Evolutionary conservation across 208 protist species (phyloP).

Genomic region (Kentomonas sorsogonicus): DNA sequence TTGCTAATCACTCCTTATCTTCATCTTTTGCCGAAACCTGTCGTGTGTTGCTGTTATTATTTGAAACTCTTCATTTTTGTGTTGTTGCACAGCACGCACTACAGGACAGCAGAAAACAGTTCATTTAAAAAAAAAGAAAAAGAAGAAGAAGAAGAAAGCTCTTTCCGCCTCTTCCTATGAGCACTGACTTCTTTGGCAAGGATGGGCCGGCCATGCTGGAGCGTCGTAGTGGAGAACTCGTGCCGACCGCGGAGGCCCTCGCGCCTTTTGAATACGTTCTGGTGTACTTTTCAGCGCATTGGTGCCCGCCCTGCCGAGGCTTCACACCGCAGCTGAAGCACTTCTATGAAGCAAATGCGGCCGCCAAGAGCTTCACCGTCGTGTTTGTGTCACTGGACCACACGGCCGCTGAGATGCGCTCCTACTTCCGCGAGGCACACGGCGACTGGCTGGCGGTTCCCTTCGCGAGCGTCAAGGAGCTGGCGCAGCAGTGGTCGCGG

Average conservation of each 20-base stretch:
- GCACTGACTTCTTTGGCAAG: conserved; percentile 1
- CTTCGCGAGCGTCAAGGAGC: conserved; percentile 21
- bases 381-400: conserved; percentile 44
- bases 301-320: conserved; percentile 72
- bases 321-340: conserved; percentile 58
- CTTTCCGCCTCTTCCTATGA: not conserved
- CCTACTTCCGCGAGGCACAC: conserved; percentile 39
- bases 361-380: conserved; percentile 50
- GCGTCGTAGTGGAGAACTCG: not conserved
- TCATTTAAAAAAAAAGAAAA: too few relatives aligned
- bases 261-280: conserved; percentile 20
- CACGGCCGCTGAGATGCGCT: conserved; percentile 30
- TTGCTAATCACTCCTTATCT: too few relatives aligned
- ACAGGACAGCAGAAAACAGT: too few relatives aligned
- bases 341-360: conserved; percentile 38
- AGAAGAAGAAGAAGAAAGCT: too few relatives aligned
- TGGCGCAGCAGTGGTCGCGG: conserved; percentile 12
- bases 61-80: too few relatives aligned
- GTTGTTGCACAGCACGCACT: too few relatives aligned
- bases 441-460: conserved; percentile 44
- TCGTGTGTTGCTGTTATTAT: too few relatives aligned
- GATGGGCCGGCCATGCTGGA: not conserved
- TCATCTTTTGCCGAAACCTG: too few relatives aligned
- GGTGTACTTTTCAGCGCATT: conserved; percentile 78
- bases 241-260: not conserved